These are phyloP conservation scores for Cardiospermum halicacabum DNA, from an alignment of 345 rosid genomes.

Conservation along the genomic window DNA sequence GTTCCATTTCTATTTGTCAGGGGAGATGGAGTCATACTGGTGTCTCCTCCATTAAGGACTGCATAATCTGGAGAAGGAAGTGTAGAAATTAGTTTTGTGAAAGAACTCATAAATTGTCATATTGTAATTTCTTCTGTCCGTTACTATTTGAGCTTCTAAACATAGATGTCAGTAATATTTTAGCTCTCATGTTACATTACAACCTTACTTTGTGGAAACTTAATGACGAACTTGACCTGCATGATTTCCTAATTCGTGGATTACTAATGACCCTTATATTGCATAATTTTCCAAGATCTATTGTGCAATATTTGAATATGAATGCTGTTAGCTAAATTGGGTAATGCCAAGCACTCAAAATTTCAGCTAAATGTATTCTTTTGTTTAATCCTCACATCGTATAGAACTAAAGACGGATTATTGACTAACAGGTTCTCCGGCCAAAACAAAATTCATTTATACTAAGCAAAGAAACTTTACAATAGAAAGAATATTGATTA, in stretches of 20 bases:
- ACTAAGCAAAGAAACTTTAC: background rate
- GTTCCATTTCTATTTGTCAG: slow-evolving; percentile 92
- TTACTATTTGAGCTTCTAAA: background rate
- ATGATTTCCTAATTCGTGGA: background rate
- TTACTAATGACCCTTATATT: background rate
- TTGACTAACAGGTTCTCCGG: background rate
- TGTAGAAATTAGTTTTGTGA: background rate
- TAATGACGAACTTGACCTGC: background rate
- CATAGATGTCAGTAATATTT: background rate
- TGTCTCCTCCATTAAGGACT: slow-evolving; percentile 93
- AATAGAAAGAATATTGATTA: slow-evolving; percentile 15
- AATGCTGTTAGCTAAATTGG: too few species aligned
- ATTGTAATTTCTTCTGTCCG: background rate
- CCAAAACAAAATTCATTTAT: background rate
- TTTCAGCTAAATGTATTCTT: too few species aligned
- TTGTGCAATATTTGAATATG: too few species aligned
- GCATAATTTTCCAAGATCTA: too few species aligned
- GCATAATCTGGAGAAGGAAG: slow-evolving; percentile 35
- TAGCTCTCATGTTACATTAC: background rate
- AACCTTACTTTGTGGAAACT: background rate
- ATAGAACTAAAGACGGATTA: too few species aligned
- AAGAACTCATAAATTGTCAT: background rate
- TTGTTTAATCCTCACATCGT: too few species aligned
- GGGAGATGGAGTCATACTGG: slow-evolving; percentile 98
- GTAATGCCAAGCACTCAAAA: too few species aligned